Base-by-base conservation (phyloP, 768 basidiomycete genomes). In the Hericium erinaceus region DNA sequence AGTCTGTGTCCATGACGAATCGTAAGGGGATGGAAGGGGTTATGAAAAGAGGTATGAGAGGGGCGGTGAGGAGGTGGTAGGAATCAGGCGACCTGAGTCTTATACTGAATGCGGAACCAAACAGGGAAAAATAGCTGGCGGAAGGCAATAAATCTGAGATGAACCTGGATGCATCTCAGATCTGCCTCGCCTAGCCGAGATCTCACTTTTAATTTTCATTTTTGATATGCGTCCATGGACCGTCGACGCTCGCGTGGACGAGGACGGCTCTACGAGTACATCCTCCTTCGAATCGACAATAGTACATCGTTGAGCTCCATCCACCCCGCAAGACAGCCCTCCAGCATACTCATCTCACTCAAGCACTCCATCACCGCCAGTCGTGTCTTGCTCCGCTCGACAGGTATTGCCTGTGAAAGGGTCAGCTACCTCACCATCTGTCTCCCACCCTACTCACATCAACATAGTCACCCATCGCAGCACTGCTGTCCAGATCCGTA, bases 1-100 rank as follows among this genome's bases (percentile, higher is more conserved):
- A 86, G 73, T 86, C 80, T 62, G 79, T 77, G 70, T 86, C 85
- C 78, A 85, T 81, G 64, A 71, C 3, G 33, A 51, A 51, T 18
- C 49, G 52, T 55, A 48, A 44, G 60, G 55, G 65, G 52, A 12
- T 33, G 7, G 53, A 39, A 28, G 18, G 52, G 44, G 2, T 22
- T 39, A 49, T 57, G 33, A 48, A 44, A 53, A 60, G 65, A 56
- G 61, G 39, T 26, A 50, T 68, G 54, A 49, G 64, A 56, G 26
- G 61, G 62, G 61, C 53, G 60, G 62, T 55, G 57, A 55, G 60
- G 61, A 54, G 51, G 48, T 46, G 51, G 57, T 50, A 57, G 56
- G 54, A 39, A 55, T 44, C 37, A 46, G 41, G 58, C 33, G 33
- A 33, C 33, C 7, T 33, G 33, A 26, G 40, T 54, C 54, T 52